Conservation (phyloP, 768 basidiomycete genomes). For the Sporobolomyces pararoseus region DNA sequence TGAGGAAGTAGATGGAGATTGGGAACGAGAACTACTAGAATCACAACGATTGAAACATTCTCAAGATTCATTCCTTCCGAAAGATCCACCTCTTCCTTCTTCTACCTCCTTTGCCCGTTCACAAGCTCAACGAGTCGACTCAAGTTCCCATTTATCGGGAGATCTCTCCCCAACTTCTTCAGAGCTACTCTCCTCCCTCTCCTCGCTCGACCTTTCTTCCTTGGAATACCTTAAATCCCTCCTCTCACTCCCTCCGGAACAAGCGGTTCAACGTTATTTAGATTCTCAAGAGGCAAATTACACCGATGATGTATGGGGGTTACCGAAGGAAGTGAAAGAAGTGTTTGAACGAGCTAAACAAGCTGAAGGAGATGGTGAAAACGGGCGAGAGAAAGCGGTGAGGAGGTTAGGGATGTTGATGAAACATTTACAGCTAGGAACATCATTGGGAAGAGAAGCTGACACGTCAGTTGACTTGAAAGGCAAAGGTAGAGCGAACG, state of each 20-base stretch:
- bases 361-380: no score
- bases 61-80: neutral
- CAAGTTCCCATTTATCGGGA: neutral
- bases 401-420: conserved; percentile 34
- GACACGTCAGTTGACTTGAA: no score
- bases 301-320: conserved; percentile 30
- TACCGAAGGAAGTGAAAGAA: conserved; percentile 6
- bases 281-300: conserved; percentile 3
- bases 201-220: conserved; percentile 30
- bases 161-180: conserved; percentile 25
- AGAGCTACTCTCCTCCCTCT: conserved; percentile 28
- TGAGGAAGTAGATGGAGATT: conserved; percentile 20
- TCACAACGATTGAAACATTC: neutral
- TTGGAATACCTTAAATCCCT: conserved; percentile 31
- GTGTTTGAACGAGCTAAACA: conserved; percentile 16
- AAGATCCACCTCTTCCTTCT: conserved; percentile 19
- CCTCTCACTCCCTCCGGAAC: conserved; percentile 25
- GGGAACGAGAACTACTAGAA: conserved; percentile 27
- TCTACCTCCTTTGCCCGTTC: neutral
- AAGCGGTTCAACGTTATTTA: conserved; percentile 23
- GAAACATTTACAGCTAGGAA: conserved; percentile 16
- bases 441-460: neutral
- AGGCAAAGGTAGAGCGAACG: conserved; percentile 8
- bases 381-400: conserved; percentile 21
- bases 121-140: neutral